Percentiles rank a stretch among this genome's conserved stretches.
These are phyloP conservation scores for Populus hybrid DNA, from an alignment of 441 rosid genomes.

Conservation along the genomic window DNA sequence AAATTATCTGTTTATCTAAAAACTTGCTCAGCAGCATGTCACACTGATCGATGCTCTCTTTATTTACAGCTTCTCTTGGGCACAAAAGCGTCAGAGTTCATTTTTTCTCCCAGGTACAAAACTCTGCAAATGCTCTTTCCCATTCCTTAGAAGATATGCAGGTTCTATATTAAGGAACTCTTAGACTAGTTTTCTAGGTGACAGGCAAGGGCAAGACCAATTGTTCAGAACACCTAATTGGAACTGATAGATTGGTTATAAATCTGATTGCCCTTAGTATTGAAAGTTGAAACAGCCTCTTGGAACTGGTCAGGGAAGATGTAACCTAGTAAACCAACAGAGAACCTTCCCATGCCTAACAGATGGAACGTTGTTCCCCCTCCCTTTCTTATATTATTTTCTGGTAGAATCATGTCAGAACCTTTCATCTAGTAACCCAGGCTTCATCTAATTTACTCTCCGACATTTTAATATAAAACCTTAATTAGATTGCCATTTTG, in stretches of 20 bases:
- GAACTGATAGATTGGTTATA: not conserved
- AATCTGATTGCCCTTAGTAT: not conserved
- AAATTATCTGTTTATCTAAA: too few species aligned
- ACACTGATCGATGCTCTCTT: not conserved
- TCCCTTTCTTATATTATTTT: not conserved
- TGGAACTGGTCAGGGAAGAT: not conserved
- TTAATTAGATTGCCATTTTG: not conserved
- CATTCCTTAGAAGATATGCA: not conserved
- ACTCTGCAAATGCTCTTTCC: not conserved
- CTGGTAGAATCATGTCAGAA: not conserved
- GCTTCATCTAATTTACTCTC: not conserved
- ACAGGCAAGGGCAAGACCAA: not conserved
- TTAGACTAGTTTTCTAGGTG: not conserved
- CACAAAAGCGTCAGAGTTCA: slow-evolving; percentile 41
- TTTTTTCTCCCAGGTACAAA: slow-evolving; percentile 50
- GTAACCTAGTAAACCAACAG: not conserved
- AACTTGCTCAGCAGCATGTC: too few species aligned
- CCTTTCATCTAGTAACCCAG: not conserved
- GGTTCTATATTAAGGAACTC: not conserved
- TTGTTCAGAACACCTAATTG: not conserved
- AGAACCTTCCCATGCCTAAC: not conserved
- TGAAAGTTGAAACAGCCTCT: not conserved
- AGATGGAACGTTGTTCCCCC: not conserved
- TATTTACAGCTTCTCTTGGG: slow-evolving; percentile 62
- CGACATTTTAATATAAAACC: not conserved